Percentiles rank a stretch among this genome's conserved stretches.
Evolutionary conservation across 2,329 filamentous ascomycete genomes (phyloP).

Genomic region (Nigrospora osmanthi): DNA sequence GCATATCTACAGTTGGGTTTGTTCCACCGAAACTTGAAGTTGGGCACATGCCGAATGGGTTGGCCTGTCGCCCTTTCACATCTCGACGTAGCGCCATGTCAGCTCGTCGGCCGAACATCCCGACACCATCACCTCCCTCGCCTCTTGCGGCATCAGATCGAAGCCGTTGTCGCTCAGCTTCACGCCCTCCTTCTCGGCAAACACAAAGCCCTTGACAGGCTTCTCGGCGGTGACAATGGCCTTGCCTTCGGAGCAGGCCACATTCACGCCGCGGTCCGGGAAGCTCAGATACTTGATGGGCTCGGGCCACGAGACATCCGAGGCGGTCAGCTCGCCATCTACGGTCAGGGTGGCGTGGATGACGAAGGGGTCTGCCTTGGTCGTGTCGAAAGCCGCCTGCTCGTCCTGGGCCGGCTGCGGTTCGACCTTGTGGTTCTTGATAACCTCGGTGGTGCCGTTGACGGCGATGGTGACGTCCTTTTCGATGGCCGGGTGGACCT

Average conservation of each 20-base stretch:
- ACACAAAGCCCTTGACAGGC: conserved; percentile 49
- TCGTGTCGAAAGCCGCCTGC: conserved; percentile 21
- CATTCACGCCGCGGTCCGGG: conserved; percentile 29
- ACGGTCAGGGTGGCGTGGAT: conserved; percentile 34
- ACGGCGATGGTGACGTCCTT: conserved; percentile 13
- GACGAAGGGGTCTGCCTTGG: conserved; percentile 35
- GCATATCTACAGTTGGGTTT: too few relatives aligned
- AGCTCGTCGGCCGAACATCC: background rate
- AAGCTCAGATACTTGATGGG: conserved; percentile 54
- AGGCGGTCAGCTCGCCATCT: conserved; percentile 30
- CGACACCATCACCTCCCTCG: background rate
- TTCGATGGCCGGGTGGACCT: conserved; percentile 19
- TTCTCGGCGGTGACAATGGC: conserved; percentile 26
- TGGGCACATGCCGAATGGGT: too few relatives aligned
- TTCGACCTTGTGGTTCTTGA: conserved; percentile 21
- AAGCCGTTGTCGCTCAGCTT: conserved; percentile 49
- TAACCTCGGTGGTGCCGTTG: conserved; percentile 31
- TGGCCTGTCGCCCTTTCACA: background rate
- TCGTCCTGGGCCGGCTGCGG: conserved; percentile 5
- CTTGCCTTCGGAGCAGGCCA: conserved; percentile 15
- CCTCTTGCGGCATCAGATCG: conserved; percentile 23
- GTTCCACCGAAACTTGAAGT: too few relatives aligned
- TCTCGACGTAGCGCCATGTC: background rate
- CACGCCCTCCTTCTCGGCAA: conserved; percentile 38
- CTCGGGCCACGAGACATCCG: conserved; percentile 51